These are phyloP conservation scores for Venturia effusa DNA, from an alignment of 2,329 filamentous ascomycete species.

Conservation along the genomic window DNA sequence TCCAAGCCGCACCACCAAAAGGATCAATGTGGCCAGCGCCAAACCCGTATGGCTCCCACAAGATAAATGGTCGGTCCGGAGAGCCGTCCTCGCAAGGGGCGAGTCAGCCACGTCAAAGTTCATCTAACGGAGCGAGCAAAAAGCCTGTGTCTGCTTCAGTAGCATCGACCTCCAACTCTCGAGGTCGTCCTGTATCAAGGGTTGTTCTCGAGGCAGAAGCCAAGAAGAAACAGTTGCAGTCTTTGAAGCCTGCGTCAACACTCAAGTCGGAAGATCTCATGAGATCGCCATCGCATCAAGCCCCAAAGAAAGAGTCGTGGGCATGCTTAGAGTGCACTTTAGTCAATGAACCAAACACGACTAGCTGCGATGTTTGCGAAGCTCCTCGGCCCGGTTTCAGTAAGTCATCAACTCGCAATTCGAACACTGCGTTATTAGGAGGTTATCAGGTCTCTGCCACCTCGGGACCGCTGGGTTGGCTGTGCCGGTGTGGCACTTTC, in stretches of 20 bases:
- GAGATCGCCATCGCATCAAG: not conserved
- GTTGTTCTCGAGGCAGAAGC: slow-evolving; percentile 19
- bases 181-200: slow-evolving; percentile 23
- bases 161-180: slow-evolving; percentile 18
- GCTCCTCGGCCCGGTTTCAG: slow-evolving; percentile 16
- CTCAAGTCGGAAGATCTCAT: slow-evolving; percentile 10
- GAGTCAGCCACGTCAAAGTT: not conserved
- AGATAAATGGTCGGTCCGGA: not conserved
- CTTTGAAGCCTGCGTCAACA: slow-evolving; percentile 19
- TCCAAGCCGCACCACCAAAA: slow-evolving; percentile 3
- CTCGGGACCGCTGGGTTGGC: slow-evolving; percentile 45
- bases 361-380: slow-evolving; percentile 50
- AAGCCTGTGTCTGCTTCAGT: slow-evolving; percentile 18
- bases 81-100: not conserved
- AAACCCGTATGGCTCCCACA: not conserved
- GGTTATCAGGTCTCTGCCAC: slow-evolving; percentile 22
- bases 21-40: not conserved
- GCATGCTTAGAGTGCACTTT: slow-evolving; percentile 51
- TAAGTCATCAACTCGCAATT: slow-evolving; percentile 11
- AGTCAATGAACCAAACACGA: slow-evolving; percentile 47
- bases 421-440: slow-evolving; percentile 13
- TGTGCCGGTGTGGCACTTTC: slow-evolving; percentile 48
- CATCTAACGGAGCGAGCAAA: not conserved
- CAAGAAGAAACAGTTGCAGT: slow-evolving; percentile 11
- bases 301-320: slow-evolving; percentile 31